These are phyloP conservation scores for Pneumocystis canis DNA, from an alignment of 1,139 yeast genomes.

Conservation along the genomic window DNA sequence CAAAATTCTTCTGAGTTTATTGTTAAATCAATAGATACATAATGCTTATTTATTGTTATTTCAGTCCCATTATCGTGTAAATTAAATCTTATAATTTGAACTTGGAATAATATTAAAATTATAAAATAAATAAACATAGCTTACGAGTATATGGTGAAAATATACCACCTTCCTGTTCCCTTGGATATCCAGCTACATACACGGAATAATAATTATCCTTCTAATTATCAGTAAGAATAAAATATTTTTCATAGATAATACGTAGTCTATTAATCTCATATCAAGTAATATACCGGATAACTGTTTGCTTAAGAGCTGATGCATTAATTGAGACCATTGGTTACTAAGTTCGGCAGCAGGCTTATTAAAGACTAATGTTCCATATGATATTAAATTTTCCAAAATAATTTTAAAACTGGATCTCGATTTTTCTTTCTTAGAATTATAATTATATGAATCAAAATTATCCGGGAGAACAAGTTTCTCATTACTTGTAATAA, in stretches of 20 bases:
- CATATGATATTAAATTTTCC: background rate
- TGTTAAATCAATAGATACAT: background rate
- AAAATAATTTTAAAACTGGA: background rate
- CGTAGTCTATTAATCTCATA: background rate
- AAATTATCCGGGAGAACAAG: background rate
- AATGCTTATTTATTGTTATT: background rate
- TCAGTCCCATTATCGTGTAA: background rate
- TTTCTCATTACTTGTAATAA: background rate
- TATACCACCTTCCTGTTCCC: background rate
- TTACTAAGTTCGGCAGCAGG: background rate
- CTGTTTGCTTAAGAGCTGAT: background rate
- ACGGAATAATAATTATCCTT: background rate
- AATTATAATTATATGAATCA: background rate
- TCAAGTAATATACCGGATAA: background rate
- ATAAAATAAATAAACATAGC: background rate
- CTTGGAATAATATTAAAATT: background rate
- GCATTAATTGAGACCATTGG: background rate
- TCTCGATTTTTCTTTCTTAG: background rate
- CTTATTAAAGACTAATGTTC: background rate
- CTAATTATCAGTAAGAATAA: background rate
- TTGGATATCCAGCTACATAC: background rate
- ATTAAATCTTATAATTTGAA: background rate
- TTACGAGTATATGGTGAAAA: background rate
- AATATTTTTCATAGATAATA: background rate
- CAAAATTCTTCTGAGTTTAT: background rate